Evolutionary conservation across 257 asterid genomes (phyloP), one percentile per base, ranked within the genome.

Genomic region (Penstemon eatonii): DNA sequence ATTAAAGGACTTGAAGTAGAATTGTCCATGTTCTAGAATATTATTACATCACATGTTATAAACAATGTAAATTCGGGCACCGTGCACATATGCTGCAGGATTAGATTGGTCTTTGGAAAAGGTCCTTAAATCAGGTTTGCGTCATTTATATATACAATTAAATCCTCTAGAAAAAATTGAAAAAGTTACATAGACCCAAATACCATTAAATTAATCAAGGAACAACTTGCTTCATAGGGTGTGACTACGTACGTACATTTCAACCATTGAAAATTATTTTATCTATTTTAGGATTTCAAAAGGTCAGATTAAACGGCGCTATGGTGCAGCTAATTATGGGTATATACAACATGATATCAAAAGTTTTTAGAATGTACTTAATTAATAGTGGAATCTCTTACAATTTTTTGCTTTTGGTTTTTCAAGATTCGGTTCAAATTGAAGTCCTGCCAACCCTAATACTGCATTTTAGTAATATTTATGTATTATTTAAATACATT

Each of bases 301-400:
- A 64, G 55, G 72, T 68, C 76, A 52, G 70, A 60, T 60, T 47
- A 60, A 62, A 70, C 76, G 79, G 75, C 79, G 61, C 38, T 59
- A 0, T 49, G 8, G 13, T 25, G 33, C 33, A 25, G 33, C 2
- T 25, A 0, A 2, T 25, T 25, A 25, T 25, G 33, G 33, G 33
- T 39, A 11, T 8, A 4, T 5, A 33, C 44, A 57, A 46, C 62
- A 63, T 68, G 15, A 40, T 43, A 40, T 61, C 44, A 43, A 67
- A 15, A 54, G 15, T 52, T 56, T 44, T 25, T 25, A 25, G 58
- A 54, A 43, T 4, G 53, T 8, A 61, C 41, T 13, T 5, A 45
- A 18, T 44, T 18, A 13, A n/a, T n/a, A n/a, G n/a, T 18, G 5
- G 25, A 18, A 0, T 54, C 1, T 7, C 0, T 9, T 3, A 50